A percentile compares a stretch with the other conserved stretches of the same genome.
Evolutionary conservation across 2,329 filamentous ascomycete species (phyloP).

Genomic region (Fulvia fulva): DNA sequence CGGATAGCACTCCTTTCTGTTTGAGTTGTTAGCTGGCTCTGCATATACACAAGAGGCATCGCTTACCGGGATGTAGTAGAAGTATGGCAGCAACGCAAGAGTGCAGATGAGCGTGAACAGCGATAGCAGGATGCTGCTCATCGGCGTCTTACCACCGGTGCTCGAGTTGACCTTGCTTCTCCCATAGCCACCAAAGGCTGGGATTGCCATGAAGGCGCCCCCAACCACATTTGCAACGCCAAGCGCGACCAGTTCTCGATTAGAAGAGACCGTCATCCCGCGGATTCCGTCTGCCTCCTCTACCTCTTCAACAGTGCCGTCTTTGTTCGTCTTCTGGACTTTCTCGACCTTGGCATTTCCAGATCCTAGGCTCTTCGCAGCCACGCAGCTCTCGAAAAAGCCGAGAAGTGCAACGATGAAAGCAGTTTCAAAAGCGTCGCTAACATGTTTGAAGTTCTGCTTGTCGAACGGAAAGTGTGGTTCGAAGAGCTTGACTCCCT

Average conservation of each 20-base stretch:
- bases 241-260: conserved; percentile 87
- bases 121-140: conserved; percentile 86
- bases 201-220: conserved; percentile 85
- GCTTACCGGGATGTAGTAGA: conserved; percentile 91
- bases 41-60: neutral
- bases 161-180: conserved; percentile 92
- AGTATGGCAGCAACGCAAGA: conserved; percentile 78
- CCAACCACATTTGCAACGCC: conserved; percentile 89
- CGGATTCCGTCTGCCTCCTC: conserved; percentile 55
- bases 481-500: conserved; percentile 61
- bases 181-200: conserved; percentile 93
- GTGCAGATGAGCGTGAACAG: conserved; percentile 78
- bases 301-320: conserved; percentile 29
- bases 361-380: conserved; percentile 79
- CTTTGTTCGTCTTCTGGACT: conserved; percentile 41
- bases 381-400: conserved; percentile 98
- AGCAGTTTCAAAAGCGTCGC: conserved; percentile 81
- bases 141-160: conserved; percentile 86
- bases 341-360: conserved; percentile 50
- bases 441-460: conserved; percentile 74
- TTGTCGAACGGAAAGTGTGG: conserved; percentile 83
- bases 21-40: neutral
- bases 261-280: conserved; percentile 79
- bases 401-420: conserved; percentile 92
- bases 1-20: conserved; percentile 85